phyloP scores from a whole-genome alignment of 257 asterid species.

The Capsicum rhomboideum region DNA sequence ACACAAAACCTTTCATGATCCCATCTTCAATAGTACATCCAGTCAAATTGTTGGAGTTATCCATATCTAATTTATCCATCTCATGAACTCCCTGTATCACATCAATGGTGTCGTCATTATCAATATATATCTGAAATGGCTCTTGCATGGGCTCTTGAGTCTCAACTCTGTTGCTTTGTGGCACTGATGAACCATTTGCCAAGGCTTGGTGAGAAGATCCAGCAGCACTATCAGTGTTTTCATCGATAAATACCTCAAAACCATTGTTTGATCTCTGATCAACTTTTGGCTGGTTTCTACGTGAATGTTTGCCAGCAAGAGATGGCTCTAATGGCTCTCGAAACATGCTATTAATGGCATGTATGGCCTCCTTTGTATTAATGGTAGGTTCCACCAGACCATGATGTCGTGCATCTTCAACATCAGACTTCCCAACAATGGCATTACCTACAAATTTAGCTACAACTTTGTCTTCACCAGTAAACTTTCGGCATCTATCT shows the following conservation, averaged over 20 bases:
- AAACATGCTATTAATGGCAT: constrained; percentile 80
- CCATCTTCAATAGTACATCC: constrained; percentile 6
- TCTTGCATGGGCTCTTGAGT: constrained; percentile 31
- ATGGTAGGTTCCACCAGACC: constrained; percentile 89
- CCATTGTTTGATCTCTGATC: constrained; percentile 23
- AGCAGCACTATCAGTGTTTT: constrained; percentile 21
- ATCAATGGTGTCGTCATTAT: constrained; percentile 47
- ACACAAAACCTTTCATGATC: constrained; percentile 24
- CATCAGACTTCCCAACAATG: constrained; percentile 54
- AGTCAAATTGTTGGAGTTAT: constrained; percentile 9
- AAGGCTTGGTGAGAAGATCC: constrained; percentile 18
- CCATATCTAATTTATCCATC: constrained; percentile 9
- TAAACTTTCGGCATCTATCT: constrained; percentile 13
- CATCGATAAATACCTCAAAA: constrained; percentile 39
- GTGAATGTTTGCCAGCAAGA: constrained; percentile 25
- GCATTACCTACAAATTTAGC: constrained; percentile 65
- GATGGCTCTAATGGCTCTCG: constrained; percentile 70
- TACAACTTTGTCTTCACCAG: constrained; percentile 45
- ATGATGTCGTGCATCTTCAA: constrained; percentile 84
- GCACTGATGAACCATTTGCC: constrained; percentile 12
- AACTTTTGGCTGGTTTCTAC: constrained; percentile 24
- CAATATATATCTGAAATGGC: constrained; percentile 59
- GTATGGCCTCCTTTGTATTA: constrained; percentile 81
- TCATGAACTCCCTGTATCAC: constrained; percentile 18
- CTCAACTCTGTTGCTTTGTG: constrained; percentile 13